Base-by-base conservation (phyloP, 768 basidiomycete genomes). In the Kwoniella pini region DNA sequence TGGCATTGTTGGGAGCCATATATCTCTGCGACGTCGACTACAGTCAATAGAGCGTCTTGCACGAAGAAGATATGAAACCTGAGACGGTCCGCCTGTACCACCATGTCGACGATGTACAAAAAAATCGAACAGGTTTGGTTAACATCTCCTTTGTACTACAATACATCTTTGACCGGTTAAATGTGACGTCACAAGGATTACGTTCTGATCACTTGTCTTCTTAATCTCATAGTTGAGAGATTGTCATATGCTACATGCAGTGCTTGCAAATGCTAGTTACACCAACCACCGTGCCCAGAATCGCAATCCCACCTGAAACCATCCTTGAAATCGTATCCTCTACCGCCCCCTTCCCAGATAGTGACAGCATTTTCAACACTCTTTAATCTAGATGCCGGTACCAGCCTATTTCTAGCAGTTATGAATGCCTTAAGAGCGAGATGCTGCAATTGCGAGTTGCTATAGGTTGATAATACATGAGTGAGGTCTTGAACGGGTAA, bases 381-480 rank as follows among this genome's bases (percentile, higher is more conserved):
- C 22, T 48, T 15, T 4, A 53, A 22, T 19, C 60, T 56, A 1
- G 46, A 28, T 15, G 13, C 1, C 2, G 64, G 61, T 24, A 54
- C 43, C 22, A 61, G 54, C 12, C 51, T 33, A 17, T 61, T 42
- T 24, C 62, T 45, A 26, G 66, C 62, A 4, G 46, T 33, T 26
- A 68, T 68, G 62, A 60, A 68, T 12, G 49, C 66, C n/a, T 57
- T 33, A 3, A 68, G 30, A 7, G 66, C 62, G 48, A 54, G 60
- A 4, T 45, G 24, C 24, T 58, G 48, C 17, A 67, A 33, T 24
- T 63, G 46, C 1, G 48, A 7, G 13, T 21, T 39, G 10, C 46
- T 51, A 9, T 22, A 42, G 19, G 21, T 54, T 7, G 28, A 40
- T 40, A 63, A 43, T 6, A 60, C 28, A 6, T 39, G 42, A 26